Conservation (phyloP, 2,329 filamentous ascomycete genomes). For the Ceratocystiopsis sp. region DNA sequence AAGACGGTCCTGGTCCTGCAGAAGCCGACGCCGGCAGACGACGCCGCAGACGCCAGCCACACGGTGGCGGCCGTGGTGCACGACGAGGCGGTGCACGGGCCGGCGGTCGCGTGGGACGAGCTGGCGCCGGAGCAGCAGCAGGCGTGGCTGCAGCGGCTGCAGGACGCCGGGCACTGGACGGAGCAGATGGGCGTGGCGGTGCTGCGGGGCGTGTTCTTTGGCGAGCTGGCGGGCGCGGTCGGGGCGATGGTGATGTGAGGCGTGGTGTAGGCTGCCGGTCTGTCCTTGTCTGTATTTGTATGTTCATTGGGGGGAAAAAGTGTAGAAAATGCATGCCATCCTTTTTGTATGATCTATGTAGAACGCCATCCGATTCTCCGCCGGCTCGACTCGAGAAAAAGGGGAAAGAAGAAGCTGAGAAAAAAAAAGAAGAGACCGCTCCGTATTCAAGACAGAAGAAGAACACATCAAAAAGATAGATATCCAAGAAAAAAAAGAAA, state of each 20-base stretch:
- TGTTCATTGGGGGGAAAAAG: too few species aligned
- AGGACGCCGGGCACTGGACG: conserved; percentile 61
- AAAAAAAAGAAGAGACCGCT: neutral
- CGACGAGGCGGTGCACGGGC: conserved; percentile 28
- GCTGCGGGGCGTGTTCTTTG: conserved; percentile 62
- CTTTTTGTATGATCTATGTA: too few species aligned
- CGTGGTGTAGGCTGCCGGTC: too few species aligned
- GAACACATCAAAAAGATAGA: neutral
- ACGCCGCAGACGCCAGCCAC: conserved; percentile 5
- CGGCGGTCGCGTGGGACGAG: conserved; percentile 50
- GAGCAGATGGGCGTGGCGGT: conserved; percentile 61
- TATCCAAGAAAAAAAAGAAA: neutral
- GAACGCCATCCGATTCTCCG: too few species aligned
- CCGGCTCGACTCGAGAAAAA: too few species aligned
- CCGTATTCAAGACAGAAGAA: neutral
- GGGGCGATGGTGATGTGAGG: conserved; percentile 25
- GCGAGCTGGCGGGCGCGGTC: conserved; percentile 48
- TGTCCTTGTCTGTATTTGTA: too few species aligned
- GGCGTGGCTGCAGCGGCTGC: conserved; percentile 52
- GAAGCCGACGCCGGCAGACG: neutral
- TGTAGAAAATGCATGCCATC: too few species aligned
- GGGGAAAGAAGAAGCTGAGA: too few species aligned
- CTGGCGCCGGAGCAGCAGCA: conserved; percentile 43
- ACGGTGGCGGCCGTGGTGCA: conserved; percentile 25
- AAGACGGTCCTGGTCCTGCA: conserved; percentile 6